Evolutionary conservation across 768 basidiomycete genomes (phyloP).

Genomic region (Multifurca ochricompacta): DNA sequence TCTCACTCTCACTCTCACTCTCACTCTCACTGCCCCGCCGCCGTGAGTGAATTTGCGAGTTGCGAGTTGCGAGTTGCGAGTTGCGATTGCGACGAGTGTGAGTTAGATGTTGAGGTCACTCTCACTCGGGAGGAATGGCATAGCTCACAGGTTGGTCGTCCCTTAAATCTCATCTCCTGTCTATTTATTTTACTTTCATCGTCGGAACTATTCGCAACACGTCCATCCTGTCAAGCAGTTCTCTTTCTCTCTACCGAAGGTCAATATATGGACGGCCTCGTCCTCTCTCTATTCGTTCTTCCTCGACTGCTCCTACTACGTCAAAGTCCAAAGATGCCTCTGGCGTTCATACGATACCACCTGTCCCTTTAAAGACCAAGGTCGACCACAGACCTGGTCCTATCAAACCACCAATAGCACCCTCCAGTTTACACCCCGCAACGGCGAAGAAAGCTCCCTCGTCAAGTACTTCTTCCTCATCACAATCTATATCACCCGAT

Average conservation of each 20-base stretch:
- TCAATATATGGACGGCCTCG: background rate
- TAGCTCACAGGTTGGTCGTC: constrained; percentile 31
- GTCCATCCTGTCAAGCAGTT: background rate
- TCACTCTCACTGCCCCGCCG: too few relatives aligned
- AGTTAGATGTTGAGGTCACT: constrained; percentile 33
- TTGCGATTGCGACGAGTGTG: background rate
- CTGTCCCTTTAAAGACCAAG: constrained; percentile 32
- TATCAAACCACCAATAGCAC: constrained; percentile 35
- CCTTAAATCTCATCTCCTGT: too few relatives aligned
- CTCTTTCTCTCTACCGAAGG: background rate
- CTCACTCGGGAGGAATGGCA: constrained; percentile 31
- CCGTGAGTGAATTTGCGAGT: too few relatives aligned
- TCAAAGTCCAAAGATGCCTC: constrained; percentile 22
- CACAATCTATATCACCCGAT: constrained; percentile 13
- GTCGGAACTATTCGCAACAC: background rate
- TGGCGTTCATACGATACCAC: constrained; percentile 23
- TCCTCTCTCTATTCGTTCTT: constrained; percentile 7
- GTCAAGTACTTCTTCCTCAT: constrained; percentile 20
- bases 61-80: too few relatives aligned
- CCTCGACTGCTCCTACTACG: constrained; percentile 28
- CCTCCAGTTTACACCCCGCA: constrained; percentile 22
- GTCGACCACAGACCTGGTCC: constrained; percentile 61
- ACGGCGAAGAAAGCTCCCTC: constrained; percentile 15
- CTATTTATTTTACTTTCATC: background rate
- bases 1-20: too few relatives aligned